Conservation (phyloP, 163 green algal genomes). For the Scenedesmus sp. region DNA sequence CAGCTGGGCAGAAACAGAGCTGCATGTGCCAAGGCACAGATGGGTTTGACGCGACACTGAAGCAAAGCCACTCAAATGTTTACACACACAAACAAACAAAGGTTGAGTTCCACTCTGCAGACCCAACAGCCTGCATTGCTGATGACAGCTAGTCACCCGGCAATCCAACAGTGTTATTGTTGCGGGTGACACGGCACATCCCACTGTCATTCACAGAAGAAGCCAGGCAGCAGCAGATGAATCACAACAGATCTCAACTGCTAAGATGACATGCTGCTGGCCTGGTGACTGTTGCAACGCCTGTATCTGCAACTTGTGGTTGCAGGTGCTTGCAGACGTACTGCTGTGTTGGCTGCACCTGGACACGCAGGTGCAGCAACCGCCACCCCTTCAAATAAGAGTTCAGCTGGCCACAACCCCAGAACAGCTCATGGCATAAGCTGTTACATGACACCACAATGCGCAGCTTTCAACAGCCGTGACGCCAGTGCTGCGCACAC, state of each 20-base stretch:
- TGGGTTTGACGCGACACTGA: not conserved
- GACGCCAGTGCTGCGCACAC: not conserved
- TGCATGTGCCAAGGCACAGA: not conserved
- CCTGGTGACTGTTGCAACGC: not conserved
- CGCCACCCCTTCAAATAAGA: not conserved
- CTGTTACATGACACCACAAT: not conserved
- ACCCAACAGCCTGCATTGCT: not conserved
- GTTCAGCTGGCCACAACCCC: not conserved
- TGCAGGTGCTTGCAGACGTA: not conserved
- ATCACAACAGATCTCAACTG: not conserved
- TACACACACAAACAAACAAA: not conserved
- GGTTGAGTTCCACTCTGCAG: not conserved
- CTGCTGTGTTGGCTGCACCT: not conserved
- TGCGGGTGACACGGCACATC: not conserved
- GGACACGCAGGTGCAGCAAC: too few relatives aligned
- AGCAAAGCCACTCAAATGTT: not conserved
- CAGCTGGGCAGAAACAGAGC: too few relatives aligned
- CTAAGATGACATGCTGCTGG: not conserved
- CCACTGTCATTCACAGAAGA: not conserved
- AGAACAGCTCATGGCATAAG: not conserved
- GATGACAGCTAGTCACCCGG: not conserved
- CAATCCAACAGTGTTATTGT: not conserved
- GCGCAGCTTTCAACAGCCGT: not conserved
- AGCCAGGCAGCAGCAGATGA: not conserved
- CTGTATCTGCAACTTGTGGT: not conserved